Percentiles rank a stretch among this genome's conserved stretches.
Evolutionary conservation across 129 eudicot species (phyloP).

Genomic region (Sambucus nigra): DNA sequence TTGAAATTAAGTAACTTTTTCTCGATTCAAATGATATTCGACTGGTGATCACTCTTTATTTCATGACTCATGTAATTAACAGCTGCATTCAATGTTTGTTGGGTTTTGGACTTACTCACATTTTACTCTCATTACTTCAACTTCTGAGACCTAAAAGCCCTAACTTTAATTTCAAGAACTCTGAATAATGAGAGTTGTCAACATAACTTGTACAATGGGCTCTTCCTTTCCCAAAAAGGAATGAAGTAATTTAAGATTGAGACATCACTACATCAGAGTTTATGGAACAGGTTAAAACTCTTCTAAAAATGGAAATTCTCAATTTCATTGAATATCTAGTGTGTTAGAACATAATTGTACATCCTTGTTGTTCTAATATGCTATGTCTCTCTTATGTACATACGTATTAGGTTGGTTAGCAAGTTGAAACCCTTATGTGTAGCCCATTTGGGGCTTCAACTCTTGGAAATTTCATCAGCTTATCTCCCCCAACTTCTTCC

Average conservation of each 20-base stretch:
- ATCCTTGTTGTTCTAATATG: conserved; percentile 20
- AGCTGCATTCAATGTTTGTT: no score
- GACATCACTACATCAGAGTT: not conserved
- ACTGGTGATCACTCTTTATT: no score
- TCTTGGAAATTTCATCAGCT: conserved; percentile 87
- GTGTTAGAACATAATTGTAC: conserved; percentile 33
- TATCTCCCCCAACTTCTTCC: conserved; percentile 90
- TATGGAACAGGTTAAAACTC: not conserved
- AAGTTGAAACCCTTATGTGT: conserved; percentile 58
- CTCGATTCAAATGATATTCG: no score
- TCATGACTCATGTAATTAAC: no score
- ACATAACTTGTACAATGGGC: no score
- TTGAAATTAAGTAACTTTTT: no score
- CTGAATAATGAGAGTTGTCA: no score
- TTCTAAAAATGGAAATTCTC: conserved; percentile 1
- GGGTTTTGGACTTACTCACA: no score
- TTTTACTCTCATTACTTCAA: no score
- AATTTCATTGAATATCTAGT: conserved; percentile 12
- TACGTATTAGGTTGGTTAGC: conserved; percentile 21
- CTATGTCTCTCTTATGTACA: conserved; percentile 37
- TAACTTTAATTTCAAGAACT: no score
- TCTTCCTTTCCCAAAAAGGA: not conserved
- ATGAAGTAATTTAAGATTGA: not conserved
- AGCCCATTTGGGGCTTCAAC: conserved; percentile 97
- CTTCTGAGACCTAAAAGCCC: no score